Conservation (phyloP, 345 rosid species). For the Populus tremula region DNA sequence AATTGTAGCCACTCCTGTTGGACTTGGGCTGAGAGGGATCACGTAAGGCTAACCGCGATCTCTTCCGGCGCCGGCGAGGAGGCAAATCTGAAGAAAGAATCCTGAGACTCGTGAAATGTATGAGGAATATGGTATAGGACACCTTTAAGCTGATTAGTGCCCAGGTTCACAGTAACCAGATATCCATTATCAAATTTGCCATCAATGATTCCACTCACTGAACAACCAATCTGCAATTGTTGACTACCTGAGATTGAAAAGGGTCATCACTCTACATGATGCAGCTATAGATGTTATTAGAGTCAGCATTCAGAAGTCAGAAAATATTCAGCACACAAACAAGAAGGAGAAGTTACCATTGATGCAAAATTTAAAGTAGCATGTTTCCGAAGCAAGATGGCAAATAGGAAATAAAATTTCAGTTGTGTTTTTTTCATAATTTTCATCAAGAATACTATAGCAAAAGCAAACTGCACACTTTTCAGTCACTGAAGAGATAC, state of each 20-base stretch:
- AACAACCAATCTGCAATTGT: slow-evolving; percentile 48
- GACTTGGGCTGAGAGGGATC: slow-evolving; percentile 69
- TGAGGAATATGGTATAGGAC: slow-evolving; percentile 54
- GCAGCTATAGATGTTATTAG: too few relatives aligned
- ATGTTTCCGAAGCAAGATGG: background rate
- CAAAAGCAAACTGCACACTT: background rate
- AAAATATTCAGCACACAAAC: background rate
- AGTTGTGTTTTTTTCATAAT: background rate
- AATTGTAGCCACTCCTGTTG: slow-evolving; percentile 73
- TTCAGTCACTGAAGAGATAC: too few relatives aligned
- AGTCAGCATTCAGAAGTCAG: background rate
- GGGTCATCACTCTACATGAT: background rate
- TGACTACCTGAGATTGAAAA: slow-evolving; percentile 33
- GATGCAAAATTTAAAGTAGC: background rate
- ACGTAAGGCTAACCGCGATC: slow-evolving; percentile 39
- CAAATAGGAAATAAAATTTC: background rate
- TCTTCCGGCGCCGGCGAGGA: slow-evolving; percentile 46
- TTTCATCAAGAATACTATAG: background rate
- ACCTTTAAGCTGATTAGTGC: slow-evolving; percentile 57
- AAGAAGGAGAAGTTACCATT: background rate
- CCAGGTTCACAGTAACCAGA: slow-evolving; percentile 55
- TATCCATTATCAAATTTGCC: slow-evolving; percentile 81
- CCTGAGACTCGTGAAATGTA: slow-evolving; percentile 27
- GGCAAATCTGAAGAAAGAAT: slow-evolving; percentile 31
- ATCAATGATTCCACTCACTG: slow-evolving; percentile 65